Percentiles rank a stretch among this genome's conserved stretches.
Evolutionary conservation across 148 eudicot species (phyloP).

Genomic region (Spergularia marina): DNA sequence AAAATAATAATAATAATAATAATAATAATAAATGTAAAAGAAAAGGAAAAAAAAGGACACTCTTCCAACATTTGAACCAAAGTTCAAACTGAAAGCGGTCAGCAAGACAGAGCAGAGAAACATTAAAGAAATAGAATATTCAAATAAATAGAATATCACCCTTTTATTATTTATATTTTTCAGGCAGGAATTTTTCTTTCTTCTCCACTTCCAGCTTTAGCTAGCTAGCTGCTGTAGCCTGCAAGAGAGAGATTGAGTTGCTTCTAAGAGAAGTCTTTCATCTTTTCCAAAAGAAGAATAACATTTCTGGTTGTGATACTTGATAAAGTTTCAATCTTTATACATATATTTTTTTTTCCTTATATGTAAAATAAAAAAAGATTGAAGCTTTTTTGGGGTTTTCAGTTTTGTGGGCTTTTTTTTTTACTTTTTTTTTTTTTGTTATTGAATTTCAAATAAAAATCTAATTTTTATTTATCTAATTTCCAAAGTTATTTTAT

Average conservation of each 20-base stretch:
- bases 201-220: slow-evolving; percentile 6
- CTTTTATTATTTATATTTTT: slow-evolving; percentile 1
- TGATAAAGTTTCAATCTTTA: background rate
- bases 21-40: background rate
- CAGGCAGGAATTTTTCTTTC: background rate
- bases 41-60: background rate
- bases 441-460: background rate
- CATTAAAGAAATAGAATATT: slow-evolving; percentile 1
- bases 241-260: background rate
- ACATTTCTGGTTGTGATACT: background rate
- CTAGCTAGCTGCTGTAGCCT: background rate
- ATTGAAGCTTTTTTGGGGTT: background rate
- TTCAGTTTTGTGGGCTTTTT: background rate
- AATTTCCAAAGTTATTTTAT: background rate
- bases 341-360: background rate
- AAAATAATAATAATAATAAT: too few species aligned
- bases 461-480: background rate
- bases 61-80: background rate
- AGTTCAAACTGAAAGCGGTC: slow-evolving; percentile 19
- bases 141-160: background rate
- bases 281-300: slow-evolving; percentile 7
- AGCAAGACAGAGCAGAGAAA: slow-evolving; percentile 14
- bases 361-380: background rate
- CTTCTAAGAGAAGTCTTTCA: slow-evolving; percentile 23
- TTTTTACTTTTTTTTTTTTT: background rate